Evolutionary conservation across 306 rosid genomes (phyloP).

Genomic region (Malus asiatica): DNA sequence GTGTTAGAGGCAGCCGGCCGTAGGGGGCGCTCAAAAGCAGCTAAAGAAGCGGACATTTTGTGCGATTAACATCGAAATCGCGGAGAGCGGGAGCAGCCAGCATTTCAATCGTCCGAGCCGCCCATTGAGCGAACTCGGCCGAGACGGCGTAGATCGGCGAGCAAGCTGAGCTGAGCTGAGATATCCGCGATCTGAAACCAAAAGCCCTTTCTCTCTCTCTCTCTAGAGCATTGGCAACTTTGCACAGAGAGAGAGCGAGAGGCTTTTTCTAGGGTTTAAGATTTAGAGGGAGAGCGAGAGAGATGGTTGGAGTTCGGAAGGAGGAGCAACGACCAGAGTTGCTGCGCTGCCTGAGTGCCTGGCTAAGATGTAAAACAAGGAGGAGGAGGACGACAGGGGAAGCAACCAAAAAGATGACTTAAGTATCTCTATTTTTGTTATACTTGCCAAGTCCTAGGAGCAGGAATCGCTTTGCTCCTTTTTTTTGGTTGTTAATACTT

Average conservation of each 20-base stretch:
- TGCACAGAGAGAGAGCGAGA: neutral
- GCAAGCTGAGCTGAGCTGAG: neutral
- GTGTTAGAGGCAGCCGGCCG: conserved; percentile 65
- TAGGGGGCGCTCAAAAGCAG: conserved; percentile 76
- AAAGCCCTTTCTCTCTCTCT: neutral
- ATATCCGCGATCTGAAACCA: conserved; percentile 38
- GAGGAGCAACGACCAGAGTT: conserved; percentile 12
- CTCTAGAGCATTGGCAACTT: neutral
- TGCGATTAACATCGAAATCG: conserved; percentile 33
- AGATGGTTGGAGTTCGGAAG: neutral
- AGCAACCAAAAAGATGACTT: neutral
- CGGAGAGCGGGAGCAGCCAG: conserved; percentile 14
- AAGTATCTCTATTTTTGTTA: neutral
- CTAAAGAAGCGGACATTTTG: conserved; percentile 84
- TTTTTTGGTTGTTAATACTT: neutral
- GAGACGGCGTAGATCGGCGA: conserved; percentile 28
- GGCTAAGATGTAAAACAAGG: neutral
- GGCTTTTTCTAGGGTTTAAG: conserved; percentile 5
- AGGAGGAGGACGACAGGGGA: neutral
- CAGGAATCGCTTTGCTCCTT: neutral
- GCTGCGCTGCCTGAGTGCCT: conserved; percentile 4
- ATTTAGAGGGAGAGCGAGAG: neutral
- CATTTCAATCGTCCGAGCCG: conserved; percentile 28
- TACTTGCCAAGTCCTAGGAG: too few relatives aligned
- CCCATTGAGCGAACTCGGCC: conserved; percentile 23